Conservation (phyloP, 1,284 basidiomycete genomes). For the Trichosporon asahii region DNA sequence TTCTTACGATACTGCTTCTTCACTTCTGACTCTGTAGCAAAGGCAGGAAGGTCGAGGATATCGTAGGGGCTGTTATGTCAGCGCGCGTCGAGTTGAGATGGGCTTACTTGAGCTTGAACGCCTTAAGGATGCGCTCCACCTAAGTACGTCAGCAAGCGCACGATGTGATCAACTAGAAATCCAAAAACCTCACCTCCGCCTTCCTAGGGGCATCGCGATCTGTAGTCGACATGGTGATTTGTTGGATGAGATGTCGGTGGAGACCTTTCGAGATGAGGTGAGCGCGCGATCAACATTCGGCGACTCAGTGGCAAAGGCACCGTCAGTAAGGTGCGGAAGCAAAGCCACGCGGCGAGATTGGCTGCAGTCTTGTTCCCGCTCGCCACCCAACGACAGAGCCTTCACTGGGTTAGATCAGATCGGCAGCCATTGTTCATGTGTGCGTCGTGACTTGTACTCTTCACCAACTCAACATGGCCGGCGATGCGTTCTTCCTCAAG, state of each 20-base stretch:
- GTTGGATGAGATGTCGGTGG: background rate
- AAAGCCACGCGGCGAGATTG: background rate
- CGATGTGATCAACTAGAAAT: background rate
- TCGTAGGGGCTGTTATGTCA: conserved; percentile 55
- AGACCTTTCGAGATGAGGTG: background rate
- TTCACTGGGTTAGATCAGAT: background rate
- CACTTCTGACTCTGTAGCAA: conserved; percentile 55
- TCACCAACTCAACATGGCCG: conserved; percentile 28
- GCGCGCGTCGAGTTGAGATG: background rate
- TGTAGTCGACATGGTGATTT: conserved; percentile 27
- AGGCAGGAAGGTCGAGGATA: conserved; percentile 55
- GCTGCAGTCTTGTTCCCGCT: background rate
- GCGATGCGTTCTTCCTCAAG: conserved; percentile 40
- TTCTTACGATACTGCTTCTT: conserved; percentile 58
- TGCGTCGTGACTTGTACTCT: background rate
- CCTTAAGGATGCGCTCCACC: conserved; percentile 55
- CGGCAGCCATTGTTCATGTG: background rate
- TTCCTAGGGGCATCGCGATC: conserved; percentile 33
- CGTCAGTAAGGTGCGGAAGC: background rate
- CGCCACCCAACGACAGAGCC: conserved; percentile 8
- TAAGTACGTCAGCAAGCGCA: conserved; percentile 32
- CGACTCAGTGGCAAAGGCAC: background rate
- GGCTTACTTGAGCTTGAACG: conserved; percentile 58
- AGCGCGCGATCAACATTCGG: background rate
- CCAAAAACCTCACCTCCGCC: conserved; percentile 35